These are phyloP conservation scores for Mercurialis annua DNA, from an alignment of 345 rosid genomes.

Conservation along the genomic window DNA sequence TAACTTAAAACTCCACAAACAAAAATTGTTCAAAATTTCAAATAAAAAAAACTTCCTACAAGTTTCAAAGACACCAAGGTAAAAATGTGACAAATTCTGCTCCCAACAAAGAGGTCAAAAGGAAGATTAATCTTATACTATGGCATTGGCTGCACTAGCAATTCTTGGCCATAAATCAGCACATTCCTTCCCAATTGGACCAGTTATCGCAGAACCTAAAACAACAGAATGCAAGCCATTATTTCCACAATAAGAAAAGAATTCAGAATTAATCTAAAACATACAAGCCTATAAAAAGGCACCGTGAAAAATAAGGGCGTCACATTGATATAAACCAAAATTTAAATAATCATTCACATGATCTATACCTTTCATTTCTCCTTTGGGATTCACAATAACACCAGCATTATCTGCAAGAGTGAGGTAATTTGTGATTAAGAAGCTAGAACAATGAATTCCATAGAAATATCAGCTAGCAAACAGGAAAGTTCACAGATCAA, in stretches of 20 bases:
- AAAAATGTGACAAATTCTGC: background rate
- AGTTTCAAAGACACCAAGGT: background rate
- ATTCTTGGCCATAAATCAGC: constrained; percentile 97
- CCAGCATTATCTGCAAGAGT: constrained; percentile 87
- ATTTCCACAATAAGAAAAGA: background rate
- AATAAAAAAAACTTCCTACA: background rate
- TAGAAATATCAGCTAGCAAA: background rate
- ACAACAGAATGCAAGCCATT: background rate
- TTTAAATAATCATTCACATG: no score
- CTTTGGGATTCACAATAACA: constrained; percentile 87
- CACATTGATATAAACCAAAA: no score
- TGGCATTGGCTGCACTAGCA: constrained; percentile 75
- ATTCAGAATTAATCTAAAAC: background rate
- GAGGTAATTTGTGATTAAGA: background rate
- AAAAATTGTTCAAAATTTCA: background rate
- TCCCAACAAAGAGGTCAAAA: background rate
- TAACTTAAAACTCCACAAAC: background rate
- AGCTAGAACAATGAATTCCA: background rate
- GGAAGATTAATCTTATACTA: constrained; percentile 13
- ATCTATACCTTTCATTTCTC: constrained; percentile 84
- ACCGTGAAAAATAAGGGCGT: no score
- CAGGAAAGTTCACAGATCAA: no score
- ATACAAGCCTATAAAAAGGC: no score
- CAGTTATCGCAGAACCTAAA: constrained; percentile 85
- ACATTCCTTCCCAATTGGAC: constrained; percentile 92